Base-by-base conservation (phyloP, 192 early-diverging fungal genomes). In the Irineochytrium annulatum region DNA sequence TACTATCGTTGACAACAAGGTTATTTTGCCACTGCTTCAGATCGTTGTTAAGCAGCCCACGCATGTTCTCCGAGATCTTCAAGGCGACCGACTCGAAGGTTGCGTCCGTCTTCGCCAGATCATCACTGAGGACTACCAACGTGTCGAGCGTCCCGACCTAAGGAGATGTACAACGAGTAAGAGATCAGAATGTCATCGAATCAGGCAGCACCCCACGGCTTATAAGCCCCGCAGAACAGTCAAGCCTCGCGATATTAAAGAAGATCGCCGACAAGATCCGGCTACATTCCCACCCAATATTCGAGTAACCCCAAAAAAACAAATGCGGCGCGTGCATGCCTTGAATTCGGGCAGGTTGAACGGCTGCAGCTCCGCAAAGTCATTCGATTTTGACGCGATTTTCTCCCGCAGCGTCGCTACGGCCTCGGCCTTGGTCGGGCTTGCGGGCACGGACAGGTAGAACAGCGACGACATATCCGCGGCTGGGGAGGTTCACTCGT, bases 71-170 rank as follows among this genome's bases (percentile, higher is more conserved):
- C 4, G 89, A 77, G 44, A 95, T 77, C 73, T 97, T 99, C 48
- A 77, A 77, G 26, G 74, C 74, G 3, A 89, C 78, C 24, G 67
- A 69, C 65, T 98, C 95, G 55, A 88, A 86, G 0, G 77, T 73
- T 4, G 79, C 57, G 69, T 99, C 97, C 46, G 77, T 77, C 63
- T 97, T 99, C 26, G 74, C 75, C 34, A 99, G 78, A 63, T 99
- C 95, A 70, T 99, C 97, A 13, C 94, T 97, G 26, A 98, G 80
- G 22, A 93, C 65, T 19, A 98, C 91, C 16, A 99, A 83, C 0
- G 86, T 81, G 71, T 99, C 95, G 39, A 99, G 80, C 24, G 95
- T 99, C 39, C 95, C 95, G 67, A 95, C 91, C 92, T 93, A 43
- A n/a, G 31, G 3, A 41, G 41, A 48, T 62, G n/a, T n/a, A n/a